Base-by-base conservation (phyloP, 805 yeast genomes). In the Diddensiella caesifluorescens region DNA sequence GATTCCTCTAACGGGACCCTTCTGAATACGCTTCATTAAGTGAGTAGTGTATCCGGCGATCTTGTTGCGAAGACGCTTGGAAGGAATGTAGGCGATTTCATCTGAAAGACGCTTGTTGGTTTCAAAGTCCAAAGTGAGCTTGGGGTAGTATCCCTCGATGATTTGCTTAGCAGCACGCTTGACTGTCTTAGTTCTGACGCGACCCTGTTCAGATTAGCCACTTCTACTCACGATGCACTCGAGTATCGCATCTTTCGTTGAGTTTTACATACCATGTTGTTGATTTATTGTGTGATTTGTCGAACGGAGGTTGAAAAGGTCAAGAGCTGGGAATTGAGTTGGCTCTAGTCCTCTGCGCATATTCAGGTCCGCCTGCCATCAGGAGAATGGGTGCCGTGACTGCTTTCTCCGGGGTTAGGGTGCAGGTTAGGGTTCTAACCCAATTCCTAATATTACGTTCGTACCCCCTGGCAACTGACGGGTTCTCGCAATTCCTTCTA, bases 21-120 rank as follows among this genome's bases (percentile, higher is more conserved):
- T 92, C 78, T 94, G 97, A 70, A 92, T 92, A 80, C 99, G 89
- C 82, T 87, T 92, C 98, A 92, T 94, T 74, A 92, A 83, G 76
- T 92, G 99, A 68, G 98, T 92, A 75, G 98, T 92, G 95, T 90
- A 92, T 73, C 99, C 99, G 71, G 99, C 98, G 67, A 92, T 94
- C 87, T 92, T 92, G 92, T 92, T 92, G 81, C 99, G 92, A 74
- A 92, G 84, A 78, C 99, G 87, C 84, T 92, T 92, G 67, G 98
- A 87, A 74, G 90, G 97, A 70, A 92, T 94, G 73, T 85, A 89
- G 61, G 99, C 98, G 65, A 92, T 89, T 75, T 94, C 96, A 66
- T 87, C 83, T 65, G 96, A 83, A 71, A 94, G 82, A 80, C 98
- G 90, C 83, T 92, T 92, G 96, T 92, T 92, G 84, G 94, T 87